Conservation (phyloP, 208 protist species). For the Leishmania tropica region DNA sequence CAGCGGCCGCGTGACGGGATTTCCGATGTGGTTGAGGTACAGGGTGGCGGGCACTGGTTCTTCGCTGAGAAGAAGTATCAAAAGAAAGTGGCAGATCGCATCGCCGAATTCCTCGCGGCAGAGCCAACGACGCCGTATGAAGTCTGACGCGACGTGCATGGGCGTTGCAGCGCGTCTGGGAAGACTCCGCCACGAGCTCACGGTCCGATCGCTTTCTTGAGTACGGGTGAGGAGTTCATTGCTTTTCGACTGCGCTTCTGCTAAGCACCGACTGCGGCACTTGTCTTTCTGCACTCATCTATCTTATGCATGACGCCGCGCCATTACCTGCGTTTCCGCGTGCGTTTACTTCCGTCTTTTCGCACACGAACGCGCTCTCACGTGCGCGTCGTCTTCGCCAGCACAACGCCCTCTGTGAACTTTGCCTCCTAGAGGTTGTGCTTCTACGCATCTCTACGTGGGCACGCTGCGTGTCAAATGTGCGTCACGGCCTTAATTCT, state of each 20-base stretch:
- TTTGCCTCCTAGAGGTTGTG: neutral
- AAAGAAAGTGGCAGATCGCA: constrained; percentile 46
- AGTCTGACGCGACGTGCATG: neutral
- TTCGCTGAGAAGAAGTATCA: constrained; percentile 67
- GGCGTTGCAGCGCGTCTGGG: neutral
- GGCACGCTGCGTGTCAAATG: neutral
- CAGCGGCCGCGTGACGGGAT: constrained; percentile 62
- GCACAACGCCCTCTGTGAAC: neutral
- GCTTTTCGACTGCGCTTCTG: neutral
- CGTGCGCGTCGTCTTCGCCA: neutral
- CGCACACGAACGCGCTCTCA: neutral
- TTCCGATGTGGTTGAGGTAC: constrained; percentile 65
- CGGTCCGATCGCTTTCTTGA: neutral
- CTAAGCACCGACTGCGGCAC: neutral
- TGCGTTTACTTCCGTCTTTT: neutral
- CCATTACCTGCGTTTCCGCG: neutral
- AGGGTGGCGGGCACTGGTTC: constrained; percentile 80
- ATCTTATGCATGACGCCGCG: neutral
- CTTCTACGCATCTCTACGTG: neutral
- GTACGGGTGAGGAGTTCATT: too few species aligned
- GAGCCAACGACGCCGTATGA: constrained; percentile 1
- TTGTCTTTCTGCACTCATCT: neutral
- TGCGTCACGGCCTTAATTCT: neutral
- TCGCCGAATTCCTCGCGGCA: constrained; percentile 52
- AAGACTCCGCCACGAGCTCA: neutral